phyloP scores from a whole-genome alignment of 805 yeast genomes.

The Lipomyces mesembrius region DNA sequence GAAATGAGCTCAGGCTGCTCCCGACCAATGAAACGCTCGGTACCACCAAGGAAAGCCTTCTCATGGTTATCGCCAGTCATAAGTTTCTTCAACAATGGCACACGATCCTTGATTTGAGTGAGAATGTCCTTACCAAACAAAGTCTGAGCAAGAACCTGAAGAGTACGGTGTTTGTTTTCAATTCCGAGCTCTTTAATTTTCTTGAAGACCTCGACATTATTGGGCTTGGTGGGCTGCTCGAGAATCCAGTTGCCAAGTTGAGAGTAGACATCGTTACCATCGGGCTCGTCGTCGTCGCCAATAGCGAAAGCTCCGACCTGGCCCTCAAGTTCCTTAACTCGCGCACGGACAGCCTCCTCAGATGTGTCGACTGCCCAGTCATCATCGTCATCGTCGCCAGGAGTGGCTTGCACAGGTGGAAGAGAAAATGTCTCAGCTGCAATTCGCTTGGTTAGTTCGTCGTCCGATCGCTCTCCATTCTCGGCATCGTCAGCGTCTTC shows the following conservation, averaged over 20 bases:
- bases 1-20: slow-evolving; percentile 75
- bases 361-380: slow-evolving; percentile 98
- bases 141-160: slow-evolving; percentile 90
- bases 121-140: slow-evolving; percentile 71
- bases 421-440: slow-evolving; percentile 81
- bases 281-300: slow-evolving; percentile 46
- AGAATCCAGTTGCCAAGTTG: slow-evolving; percentile 91
- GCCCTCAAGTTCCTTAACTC: slow-evolving; percentile 83
- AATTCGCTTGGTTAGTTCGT: slow-evolving; percentile 74
- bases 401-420: slow-evolving; percentile 44
- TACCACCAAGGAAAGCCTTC: slow-evolving; percentile 90
- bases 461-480: slow-evolving; percentile 55
- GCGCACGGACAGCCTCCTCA: slow-evolving; percentile 90
- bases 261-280: slow-evolving; percentile 56
- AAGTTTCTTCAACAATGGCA: slow-evolving; percentile 80
- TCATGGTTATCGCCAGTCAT: slow-evolving; percentile 68
- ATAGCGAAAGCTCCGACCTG: slow-evolving; percentile 39
- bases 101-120: slow-evolving; percentile 72
- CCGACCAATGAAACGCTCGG: slow-evolving; percentile 89
- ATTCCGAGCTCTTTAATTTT: slow-evolving; percentile 82
- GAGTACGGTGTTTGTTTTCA: slow-evolving; percentile 70
- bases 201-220: slow-evolving; percentile 90
- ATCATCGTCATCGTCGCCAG: slow-evolving; percentile 77
- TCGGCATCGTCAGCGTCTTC: slow-evolving; percentile 53
- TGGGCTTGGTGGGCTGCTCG: slow-evolving; percentile 65